Base-by-base conservation (phyloP, 441 rosid genomes). In the Arabidopsis lyrata region DNA sequence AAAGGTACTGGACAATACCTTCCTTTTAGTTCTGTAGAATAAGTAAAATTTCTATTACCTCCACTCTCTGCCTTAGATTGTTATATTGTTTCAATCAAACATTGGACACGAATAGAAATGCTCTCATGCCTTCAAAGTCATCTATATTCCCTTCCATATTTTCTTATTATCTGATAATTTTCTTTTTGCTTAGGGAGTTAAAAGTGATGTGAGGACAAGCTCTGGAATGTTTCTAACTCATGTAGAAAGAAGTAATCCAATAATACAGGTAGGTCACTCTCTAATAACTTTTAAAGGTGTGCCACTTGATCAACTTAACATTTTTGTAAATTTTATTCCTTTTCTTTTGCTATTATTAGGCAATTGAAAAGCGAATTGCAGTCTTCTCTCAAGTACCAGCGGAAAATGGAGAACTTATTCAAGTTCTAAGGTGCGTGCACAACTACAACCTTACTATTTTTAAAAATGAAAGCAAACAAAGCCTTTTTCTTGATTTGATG, bases 401-500 rank as follows among this genome's bases (percentile, higher is more conserved):
- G 10, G 99, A 95, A 81, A 88, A 95, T 75, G 97, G 99, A 11
- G 97, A 95, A 82, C 96, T 92, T 75, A 81, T 95, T 72, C 97
- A 95, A 82, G 97, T 95, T 63, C 83, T 95, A 74, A 88, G 97
- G 99, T 90, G 81, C 71, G 88, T 57, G 15, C 41, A 2, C 38
- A 36, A 61, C 50, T 42, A 20, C 56, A 73, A 76, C 68, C 63
- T 49, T 24, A 32, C 5, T 39, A 49, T 12, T 44, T 8, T 8
- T 27, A 8, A 14, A 62, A 29, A 2, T 13, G 1, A 6, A 69
- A 58, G 6, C 77, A 47, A 61, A 66, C 14, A 13, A 71, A 60
- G 63, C 56, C 78, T 70, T 76, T 86, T 77, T 70, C 70, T 72
- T 72, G 72, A 38, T 72, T 76, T 82, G 65, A 82, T 82, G 84